phyloP scores from a whole-genome alignment of 257 asterid genomes.

The Solanum arcanum region DNA sequence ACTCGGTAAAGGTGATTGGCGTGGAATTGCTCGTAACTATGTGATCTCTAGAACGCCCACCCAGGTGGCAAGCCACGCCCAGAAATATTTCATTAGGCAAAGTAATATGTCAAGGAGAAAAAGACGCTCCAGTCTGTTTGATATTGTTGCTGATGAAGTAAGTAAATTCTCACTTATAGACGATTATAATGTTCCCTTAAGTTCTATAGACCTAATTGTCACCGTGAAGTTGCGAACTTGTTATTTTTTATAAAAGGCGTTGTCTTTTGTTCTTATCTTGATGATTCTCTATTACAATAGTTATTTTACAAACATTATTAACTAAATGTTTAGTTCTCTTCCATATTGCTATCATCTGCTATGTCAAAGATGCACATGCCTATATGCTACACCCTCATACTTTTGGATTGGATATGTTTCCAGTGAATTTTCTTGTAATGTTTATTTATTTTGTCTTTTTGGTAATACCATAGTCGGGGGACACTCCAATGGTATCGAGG shows the following conservation, averaged over 20 bases:
- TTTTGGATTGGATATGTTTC: neutral
- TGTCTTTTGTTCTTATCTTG: neutral
- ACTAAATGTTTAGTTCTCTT: neutral
- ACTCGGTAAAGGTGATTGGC: conserved; percentile 99
- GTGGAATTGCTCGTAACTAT: conserved; percentile 93
- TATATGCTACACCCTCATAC: neutral
- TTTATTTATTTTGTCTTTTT: neutral
- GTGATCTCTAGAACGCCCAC: conserved; percentile 93
- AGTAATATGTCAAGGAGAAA: conserved; percentile 83
- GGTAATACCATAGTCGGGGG: conserved; percentile 39
- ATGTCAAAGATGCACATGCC: neutral
- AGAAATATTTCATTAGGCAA: conserved; percentile 92
- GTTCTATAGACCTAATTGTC: neutral
- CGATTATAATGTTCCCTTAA: neutral
- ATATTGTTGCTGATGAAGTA: conserved; percentile 90
- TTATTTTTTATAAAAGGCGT: neutral
- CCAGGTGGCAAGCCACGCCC: conserved; percentile 99
- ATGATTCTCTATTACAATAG: neutral
- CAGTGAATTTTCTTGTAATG: neutral
- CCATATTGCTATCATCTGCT: neutral
- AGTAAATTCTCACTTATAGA: conserved; percentile 15
- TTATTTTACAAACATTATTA: neutral
- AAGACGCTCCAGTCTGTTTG: conserved; percentile 96
- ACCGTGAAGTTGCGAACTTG: neutral
- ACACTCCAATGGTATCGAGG: conserved; percentile 40